A percentile compares a stretch with the other conserved stretches of the same genome.
Conservation (phyloP, 352 stramenopile species). For the Phytopythium helicoides region DNA sequence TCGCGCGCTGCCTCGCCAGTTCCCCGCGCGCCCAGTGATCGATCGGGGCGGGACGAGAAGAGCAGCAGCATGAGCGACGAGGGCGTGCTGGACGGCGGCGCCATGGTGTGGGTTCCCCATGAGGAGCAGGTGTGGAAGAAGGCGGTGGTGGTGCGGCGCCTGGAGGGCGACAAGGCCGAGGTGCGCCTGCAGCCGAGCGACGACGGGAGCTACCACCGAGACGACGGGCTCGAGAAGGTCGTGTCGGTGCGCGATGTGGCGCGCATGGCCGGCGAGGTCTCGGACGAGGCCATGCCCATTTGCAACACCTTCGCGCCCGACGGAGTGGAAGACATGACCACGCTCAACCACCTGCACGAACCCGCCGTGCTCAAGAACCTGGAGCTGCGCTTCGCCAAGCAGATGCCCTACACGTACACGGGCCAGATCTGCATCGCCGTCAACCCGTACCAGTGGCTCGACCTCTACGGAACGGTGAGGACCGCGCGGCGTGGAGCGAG, state of each 20-base stretch:
- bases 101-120: conserved; percentile 82
- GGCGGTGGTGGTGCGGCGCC: conserved; percentile 56
- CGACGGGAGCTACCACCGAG: conserved; percentile 48
- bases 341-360: conserved; percentile 79
- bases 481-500: too few relatives aligned
- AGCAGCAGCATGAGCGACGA: conserved; percentile 26
- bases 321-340: conserved; percentile 78
- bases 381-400: conserved; percentile 60
- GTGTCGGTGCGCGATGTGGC: conserved; percentile 69
- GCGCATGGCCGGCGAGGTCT: conserved; percentile 67
- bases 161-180: conserved; percentile 48
- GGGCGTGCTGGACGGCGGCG: conserved; percentile 56
- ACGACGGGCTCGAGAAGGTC: conserved; percentile 57
- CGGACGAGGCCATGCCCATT: conserved; percentile 76
- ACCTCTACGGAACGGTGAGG: conserved; percentile 54
- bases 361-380: conserved; percentile 77
- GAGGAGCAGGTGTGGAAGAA: conserved; percentile 76
- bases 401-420: conserved; percentile 82
- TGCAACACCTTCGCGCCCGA: conserved; percentile 71
- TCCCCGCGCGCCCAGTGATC: neutral
- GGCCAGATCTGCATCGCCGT: conserved; percentile 80
- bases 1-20: neutral
- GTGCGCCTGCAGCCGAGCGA: conserved; percentile 63
- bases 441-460: conserved; percentile 82
- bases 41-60: neutral